Conservation (phyloP, 2,329 filamentous ascomycete genomes). For the Plectosphaerella sp. region DNA sequence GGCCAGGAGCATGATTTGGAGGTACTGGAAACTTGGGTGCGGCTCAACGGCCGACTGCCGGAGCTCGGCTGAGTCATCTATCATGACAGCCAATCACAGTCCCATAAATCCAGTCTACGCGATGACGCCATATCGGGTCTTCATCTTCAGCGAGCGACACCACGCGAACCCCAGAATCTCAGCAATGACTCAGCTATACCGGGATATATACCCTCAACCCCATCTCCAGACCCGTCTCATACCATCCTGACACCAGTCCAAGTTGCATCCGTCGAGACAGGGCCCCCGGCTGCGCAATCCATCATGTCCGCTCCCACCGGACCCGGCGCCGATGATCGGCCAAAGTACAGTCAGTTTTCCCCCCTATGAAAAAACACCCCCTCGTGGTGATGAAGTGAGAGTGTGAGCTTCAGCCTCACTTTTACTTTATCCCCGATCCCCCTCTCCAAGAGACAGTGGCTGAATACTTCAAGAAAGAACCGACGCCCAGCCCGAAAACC, state of each 20-base stretch:
- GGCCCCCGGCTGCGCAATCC: background rate
- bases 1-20: background rate
- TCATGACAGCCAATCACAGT: background rate
- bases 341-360: constrained; percentile 25
- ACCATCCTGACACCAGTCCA: background rate
- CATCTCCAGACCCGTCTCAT: background rate
- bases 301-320: background rate
- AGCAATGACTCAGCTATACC: constrained; percentile 2
- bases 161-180: background rate
- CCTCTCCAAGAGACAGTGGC: constrained; percentile 30
- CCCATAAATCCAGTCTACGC: background rate
- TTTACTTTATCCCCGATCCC: constrained; percentile 1
- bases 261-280: background rate
- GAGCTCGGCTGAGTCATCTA: background rate
- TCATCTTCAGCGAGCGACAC: background rate
- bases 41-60: background rate
- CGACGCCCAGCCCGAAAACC: constrained; percentile 79
- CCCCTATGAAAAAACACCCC: background rate
- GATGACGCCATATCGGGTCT: constrained; percentile 1
- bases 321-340: constrained; percentile 12
- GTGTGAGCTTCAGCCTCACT: no score
- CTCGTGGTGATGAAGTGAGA: no score
- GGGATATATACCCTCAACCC: background rate
- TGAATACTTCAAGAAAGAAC: constrained; percentile 66
- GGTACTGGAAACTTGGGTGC: background rate